Conservation (phyloP, 1,139 yeast species). For the Kurtzmaniella quercitrusa region DNA sequence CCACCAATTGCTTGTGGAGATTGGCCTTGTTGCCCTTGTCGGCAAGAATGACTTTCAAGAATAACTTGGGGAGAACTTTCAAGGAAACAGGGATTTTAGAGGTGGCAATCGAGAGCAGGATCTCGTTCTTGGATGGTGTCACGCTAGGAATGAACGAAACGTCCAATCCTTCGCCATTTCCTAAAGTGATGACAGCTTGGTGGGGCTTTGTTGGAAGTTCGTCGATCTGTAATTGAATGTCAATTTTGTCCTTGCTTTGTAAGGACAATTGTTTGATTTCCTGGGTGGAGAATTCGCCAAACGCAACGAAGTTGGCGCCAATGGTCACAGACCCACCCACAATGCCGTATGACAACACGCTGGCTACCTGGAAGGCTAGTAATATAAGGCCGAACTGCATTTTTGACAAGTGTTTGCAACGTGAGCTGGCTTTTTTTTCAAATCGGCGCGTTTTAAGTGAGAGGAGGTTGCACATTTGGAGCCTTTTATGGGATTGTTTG, state of each 20-base stretch:
- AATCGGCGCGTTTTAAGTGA: background rate
- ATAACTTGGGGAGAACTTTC: conserved; percentile 29
- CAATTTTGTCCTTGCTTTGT: conserved; percentile 31
- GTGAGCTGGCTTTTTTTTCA: background rate
- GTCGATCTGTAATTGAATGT: conserved; percentile 23
- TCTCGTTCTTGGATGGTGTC: conserved; percentile 14
- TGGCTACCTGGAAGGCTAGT: conserved; percentile 9
- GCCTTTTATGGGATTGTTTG: too few relatives aligned
- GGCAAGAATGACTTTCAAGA: conserved; percentile 31
- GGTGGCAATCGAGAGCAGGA: conserved; percentile 25
- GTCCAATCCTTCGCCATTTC: conserved; percentile 21
- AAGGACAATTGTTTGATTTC: conserved; percentile 29
- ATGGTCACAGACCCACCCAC: conserved; percentile 26
- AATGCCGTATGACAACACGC: conserved; percentile 21
- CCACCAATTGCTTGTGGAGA: conserved; percentile 26
- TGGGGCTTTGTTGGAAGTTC: conserved; percentile 18
- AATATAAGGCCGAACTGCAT: conserved; percentile 12
- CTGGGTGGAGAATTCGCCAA: conserved; percentile 36
- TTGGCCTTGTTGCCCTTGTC: conserved; percentile 19
- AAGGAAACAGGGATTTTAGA: conserved; percentile 34
- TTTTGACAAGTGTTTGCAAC: background rate
- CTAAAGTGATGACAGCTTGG: conserved; percentile 25
- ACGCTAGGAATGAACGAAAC: conserved; percentile 23
- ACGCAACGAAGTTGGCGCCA: conserved; percentile 20
- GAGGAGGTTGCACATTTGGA: background rate